Base-by-base conservation (phyloP, 1,139 yeast species). In the Taphrina wiesneri region DNA sequence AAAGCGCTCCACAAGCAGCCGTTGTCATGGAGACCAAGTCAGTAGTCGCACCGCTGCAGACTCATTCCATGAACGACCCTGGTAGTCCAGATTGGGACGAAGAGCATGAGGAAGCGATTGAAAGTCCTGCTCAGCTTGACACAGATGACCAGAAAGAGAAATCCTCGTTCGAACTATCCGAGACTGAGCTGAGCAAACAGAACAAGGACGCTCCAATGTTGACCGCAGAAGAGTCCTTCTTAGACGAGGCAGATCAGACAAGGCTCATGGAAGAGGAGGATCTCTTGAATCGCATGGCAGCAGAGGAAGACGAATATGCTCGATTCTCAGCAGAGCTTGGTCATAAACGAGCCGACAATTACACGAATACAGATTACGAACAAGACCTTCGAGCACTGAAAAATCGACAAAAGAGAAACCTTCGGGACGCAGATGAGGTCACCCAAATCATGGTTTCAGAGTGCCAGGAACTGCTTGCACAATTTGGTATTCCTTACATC, bases 401-500 rank as follows among this genome's bases (percentile, higher is more conserved):
- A 47, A 74, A 75, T 25, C 85, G 87, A 72, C 82, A 86, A 54
- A 83, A 80, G 46, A 86, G 84, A 70, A 91, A 89, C 41, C 83
- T 85, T 69, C 80, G 97, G 70, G 98, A 93, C 75, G 85, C 97
- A 0, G 99, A 93, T 72, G 96, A 89, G 72, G 97, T 93, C 0
- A 88, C 97, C 0, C 84, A 84, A 19, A 83, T 83, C 2, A 93
- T 95, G 98, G 83, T 93, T 25, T 81, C 82, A 54, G 98, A 93
- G 74, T 95, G 96, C 11, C 97, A 93, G 75, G 96, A 90, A 69
- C 79, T 95, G 47, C 79, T 95, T 4, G 83, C 87, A 41, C 70
- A 95, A 66, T 95, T 95, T 78, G 99, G 99, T 0, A 88, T 93
- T 11, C 99, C 99, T 0, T 93, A 85, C 72, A 83, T 93, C 6